Evolutionary conservation across 2,329 filamentous ascomycete genomes (phyloP), one percentile per base, ranked within the genome.

Genomic region (Beauveria australis): DNA sequence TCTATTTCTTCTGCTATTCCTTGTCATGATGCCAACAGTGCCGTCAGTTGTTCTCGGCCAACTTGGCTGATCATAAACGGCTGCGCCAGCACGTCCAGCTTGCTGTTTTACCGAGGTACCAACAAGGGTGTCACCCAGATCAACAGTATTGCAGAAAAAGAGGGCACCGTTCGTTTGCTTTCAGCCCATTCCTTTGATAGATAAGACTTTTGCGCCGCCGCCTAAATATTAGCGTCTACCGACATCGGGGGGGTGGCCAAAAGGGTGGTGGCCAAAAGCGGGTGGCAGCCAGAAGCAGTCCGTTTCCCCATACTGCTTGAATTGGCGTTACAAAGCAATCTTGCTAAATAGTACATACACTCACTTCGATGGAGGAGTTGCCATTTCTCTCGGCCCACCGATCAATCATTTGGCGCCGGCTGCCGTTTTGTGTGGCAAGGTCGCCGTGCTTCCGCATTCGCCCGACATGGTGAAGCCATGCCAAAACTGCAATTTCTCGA

Each of bases 231-330:
- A 44, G 48, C 37, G 33, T 37, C 22, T 33, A 59, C 56, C 56
- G 56, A 59, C 56, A 59, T 59, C 56, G 56, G 56, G 47, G 56
- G 47, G 37, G 33, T 37, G 33, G 33, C 30, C 10, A 30, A n/a
- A 41, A 41, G 10, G 30, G 30, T 33, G 28, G 28, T 30, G 9
- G 28, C 28, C 28, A 30, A 18, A 41, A 41, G 18, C 53, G 41
- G 40, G 53, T 19, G 28, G 40, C 16, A 26, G 22, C 53, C 41
- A 47, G 37, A 56, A 26, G 16, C 54, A 22, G 22, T 22, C 22
- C 22, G 22, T 22, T 22, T 22, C 22, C 22, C 22, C 22, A 22
- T 22, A 22, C 22, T 22, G 22, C 3, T 22, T 22, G 22, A 22
- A 22, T 22, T 22, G 28, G 41, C 28, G 49, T 57, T 57, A 49